A percentile compares a stretch with the other conserved stretches of the same genome.
These are phyloP conservation scores for Monosporascus sp. DNA, from an alignment of 2,329 filamentous ascomycete species.

Conservation along the genomic window DNA sequence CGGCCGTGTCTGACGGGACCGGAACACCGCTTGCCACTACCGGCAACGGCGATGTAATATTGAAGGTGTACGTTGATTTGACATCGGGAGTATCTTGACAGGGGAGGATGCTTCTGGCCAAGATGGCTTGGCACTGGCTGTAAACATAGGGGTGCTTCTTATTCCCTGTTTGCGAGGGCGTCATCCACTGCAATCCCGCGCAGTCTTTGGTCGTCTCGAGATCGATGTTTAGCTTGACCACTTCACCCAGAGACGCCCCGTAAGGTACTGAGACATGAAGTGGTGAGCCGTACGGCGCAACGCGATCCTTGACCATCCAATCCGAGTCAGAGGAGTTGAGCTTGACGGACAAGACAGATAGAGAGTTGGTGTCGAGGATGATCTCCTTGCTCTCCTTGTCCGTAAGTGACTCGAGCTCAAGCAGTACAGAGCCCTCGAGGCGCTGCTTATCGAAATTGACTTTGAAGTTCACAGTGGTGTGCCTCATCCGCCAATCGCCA, in stretches of 20 bases:
- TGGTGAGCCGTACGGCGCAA: constrained; percentile 71
- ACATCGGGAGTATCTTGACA: constrained; percentile 97
- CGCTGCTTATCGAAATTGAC: constrained; percentile 79
- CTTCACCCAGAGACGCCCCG: constrained; percentile 47
- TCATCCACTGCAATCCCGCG: constrained; percentile 93
- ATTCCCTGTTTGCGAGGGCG: constrained; percentile 88
- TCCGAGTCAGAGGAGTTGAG: constrained; percentile 59
- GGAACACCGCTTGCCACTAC: constrained; percentile 87
- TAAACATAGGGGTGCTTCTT: constrained; percentile 97
- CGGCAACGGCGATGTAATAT: constrained; percentile 77
- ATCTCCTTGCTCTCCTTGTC: constrained; percentile 70
- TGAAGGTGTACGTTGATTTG: constrained; percentile 91
- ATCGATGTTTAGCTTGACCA: constrained; percentile 56
- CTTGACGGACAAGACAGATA: constrained; percentile 68
- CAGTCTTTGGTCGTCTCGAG: constrained; percentile 82
- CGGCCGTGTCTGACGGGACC: constrained; percentile 39
- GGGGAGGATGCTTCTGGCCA: constrained; percentile 88
- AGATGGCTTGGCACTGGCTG: constrained; percentile 95
- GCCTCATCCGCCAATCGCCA: constrained; percentile 76
- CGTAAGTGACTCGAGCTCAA: constrained; percentile 73
- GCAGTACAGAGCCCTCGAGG: constrained; percentile 69
- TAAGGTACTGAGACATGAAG: constrained; percentile 59
- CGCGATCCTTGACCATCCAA: constrained; percentile 66
- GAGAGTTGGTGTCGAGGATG: constrained; percentile 80
- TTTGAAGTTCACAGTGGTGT: constrained; percentile 75